phyloP scores from a whole-genome alignment of 139 green algal species.

The Axilococcus clingmanii region DNA sequence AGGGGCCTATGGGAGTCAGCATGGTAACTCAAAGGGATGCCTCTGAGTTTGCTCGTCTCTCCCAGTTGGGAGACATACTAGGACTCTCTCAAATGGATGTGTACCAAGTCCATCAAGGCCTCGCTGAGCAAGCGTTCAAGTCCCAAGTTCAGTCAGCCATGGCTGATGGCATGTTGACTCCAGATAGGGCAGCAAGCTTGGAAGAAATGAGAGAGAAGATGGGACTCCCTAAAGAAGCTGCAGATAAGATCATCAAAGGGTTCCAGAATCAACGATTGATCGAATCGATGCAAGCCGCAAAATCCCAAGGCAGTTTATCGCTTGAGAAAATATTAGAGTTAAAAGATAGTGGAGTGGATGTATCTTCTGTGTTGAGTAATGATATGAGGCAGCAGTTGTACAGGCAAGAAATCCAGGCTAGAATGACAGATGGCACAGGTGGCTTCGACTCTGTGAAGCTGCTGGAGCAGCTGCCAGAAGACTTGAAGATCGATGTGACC shows the following conservation, averaged over 20 bases:
- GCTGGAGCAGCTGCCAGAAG: slow-evolving; percentile 54
- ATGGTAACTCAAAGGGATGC: slow-evolving; percentile 61
- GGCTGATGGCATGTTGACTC: slow-evolving; percentile 54
- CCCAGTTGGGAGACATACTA: slow-evolving; percentile 76
- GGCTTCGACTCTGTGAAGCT: slow-evolving; percentile 59
- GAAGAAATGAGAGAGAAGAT: slow-evolving; percentile 74
- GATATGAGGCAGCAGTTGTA: slow-evolving; percentile 70
- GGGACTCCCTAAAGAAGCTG: slow-evolving; percentile 65
- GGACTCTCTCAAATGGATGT: slow-evolving; percentile 59
- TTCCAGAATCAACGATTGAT: slow-evolving; percentile 54
- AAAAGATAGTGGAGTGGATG: slow-evolving; percentile 54
- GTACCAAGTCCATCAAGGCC: slow-evolving; percentile 56
- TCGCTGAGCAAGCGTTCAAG: slow-evolving; percentile 90
- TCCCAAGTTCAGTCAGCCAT: slow-evolving; percentile 55
- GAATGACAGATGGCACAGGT: slow-evolving; percentile 46
- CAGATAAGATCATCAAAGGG: slow-evolving; percentile 74
- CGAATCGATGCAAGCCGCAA: slow-evolving; percentile 28
- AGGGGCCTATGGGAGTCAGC: slow-evolving; percentile 79
- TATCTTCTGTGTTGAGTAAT: slow-evolving; percentile 52
- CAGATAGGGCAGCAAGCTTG: slow-evolving; percentile 62
- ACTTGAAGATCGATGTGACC: slow-evolving; percentile 44
- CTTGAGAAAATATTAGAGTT: slow-evolving; percentile 62
- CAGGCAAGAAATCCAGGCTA: slow-evolving; percentile 46
- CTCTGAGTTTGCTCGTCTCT: slow-evolving; percentile 69
- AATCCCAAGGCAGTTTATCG: slow-evolving; percentile 46